Evolutionary conservation across 2,329 filamentous ascomycete genomes (phyloP).

Genomic region (Beauveria varroae): DNA sequence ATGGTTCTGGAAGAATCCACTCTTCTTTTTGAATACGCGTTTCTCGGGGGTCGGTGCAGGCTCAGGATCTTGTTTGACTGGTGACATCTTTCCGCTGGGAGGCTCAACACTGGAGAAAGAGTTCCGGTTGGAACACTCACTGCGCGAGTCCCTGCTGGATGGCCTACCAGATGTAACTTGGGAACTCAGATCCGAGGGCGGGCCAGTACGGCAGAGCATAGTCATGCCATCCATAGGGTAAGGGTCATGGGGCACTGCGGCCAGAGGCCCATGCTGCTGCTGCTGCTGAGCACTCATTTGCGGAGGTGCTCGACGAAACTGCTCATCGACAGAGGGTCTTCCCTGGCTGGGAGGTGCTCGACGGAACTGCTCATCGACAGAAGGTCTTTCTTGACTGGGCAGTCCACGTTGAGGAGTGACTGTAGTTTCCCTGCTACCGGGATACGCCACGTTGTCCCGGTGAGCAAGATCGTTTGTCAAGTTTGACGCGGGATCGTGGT

Average conservation of each 20-base stretch:
- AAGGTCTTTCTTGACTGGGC: conserved; percentile 13
- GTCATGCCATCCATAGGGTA: conserved; percentile 96
- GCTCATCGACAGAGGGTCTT: conserved; percentile 13
- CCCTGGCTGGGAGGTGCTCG: conserved; percentile 27
- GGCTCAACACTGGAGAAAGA: conserved; percentile 84
- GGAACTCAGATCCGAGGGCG: conserved; percentile 46
- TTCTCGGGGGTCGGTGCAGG: conserved; percentile 52
- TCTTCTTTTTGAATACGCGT: conserved; percentile 61
- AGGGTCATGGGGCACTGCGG: conserved; percentile 77
- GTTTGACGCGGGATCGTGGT: conserved; percentile 75
- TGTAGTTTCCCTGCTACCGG: conserved; percentile 42
- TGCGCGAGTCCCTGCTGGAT: conserved; percentile 79
- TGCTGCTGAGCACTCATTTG: conserved; percentile 13
- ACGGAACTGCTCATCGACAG: conserved; percentile 29
- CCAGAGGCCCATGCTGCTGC: conserved; percentile 48
- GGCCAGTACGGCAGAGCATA: conserved; percentile 80
- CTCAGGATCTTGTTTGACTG: conserved; percentile 54
- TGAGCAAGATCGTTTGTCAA: conserved; percentile 64
- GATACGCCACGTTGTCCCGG: conserved; percentile 37
- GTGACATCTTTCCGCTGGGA: conserved; percentile 64
- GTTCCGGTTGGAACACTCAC: conserved; percentile 83
- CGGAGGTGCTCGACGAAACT: conserved; percentile 15
- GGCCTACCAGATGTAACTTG: conserved; percentile 58
- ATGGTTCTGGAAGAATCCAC: conserved; percentile 87
- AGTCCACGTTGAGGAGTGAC: conserved; percentile 43